phyloP scores from a whole-genome alignment of 495 filamentous ascomycete species.

The Staphylotrichum tortipilum region DNA sequence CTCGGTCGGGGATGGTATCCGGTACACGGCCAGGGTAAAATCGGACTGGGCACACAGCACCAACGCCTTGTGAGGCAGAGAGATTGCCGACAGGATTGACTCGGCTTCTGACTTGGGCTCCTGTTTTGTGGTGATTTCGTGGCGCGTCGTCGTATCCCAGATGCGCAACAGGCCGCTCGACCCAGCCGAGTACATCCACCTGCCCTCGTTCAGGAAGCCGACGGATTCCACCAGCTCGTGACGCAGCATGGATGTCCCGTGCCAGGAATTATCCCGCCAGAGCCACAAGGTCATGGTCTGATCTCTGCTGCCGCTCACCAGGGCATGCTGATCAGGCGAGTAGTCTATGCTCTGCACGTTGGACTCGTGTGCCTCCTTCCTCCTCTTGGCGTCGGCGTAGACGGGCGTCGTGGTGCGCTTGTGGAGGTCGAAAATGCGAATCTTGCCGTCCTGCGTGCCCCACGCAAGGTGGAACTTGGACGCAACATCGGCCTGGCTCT shows the following conservation, averaged over 20 bases:
- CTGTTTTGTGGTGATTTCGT: conserved; percentile 70
- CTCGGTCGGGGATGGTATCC: conserved; percentile 28
- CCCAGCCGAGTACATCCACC: conserved; percentile 74
- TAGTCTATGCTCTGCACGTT: conserved; percentile 80
- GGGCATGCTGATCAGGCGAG: conserved; percentile 58
- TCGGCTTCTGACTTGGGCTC: conserved; percentile 61
- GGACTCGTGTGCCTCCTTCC: conserved; percentile 75
- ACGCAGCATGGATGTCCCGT: conserved; percentile 72
- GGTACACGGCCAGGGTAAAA: conserved; percentile 73
- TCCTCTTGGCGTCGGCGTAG: conserved; percentile 37
- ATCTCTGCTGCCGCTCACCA: conserved; percentile 88
- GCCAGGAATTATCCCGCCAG: conserved; percentile 83
- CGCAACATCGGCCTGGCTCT: conserved; percentile 31
- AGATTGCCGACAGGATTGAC: conserved; percentile 63
- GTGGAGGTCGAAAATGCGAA: conserved; percentile 84
- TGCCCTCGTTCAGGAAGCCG: conserved; percentile 64
- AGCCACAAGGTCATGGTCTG: conserved; percentile 91
- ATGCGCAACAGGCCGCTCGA: conserved; percentile 71
- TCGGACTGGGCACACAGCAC: conserved; percentile 82
- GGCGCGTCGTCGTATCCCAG: conserved; percentile 68
- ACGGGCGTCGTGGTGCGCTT: conserved; percentile 69
- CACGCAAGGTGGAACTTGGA: conserved; percentile 74
- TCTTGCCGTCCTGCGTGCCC: conserved; percentile 84
- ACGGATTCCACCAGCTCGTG: conserved; percentile 78
- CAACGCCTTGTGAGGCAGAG: conserved; percentile 50